Conservation (phyloP, 1,284 basidiomycete species). For the Sporisorium graminicola region DNA sequence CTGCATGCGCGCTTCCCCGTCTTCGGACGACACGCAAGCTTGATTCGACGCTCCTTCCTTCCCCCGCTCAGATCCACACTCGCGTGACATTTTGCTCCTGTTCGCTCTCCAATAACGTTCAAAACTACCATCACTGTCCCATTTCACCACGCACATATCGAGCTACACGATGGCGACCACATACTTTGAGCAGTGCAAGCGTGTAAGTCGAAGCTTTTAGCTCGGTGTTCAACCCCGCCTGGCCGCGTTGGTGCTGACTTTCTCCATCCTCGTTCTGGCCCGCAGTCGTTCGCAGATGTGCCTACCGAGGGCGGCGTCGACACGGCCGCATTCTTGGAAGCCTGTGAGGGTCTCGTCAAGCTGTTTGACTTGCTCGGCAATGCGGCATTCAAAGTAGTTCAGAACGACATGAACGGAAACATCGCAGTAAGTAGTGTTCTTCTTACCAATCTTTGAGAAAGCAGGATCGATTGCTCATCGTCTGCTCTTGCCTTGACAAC, state of each 20-base stretch:
- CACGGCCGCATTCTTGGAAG: constrained; percentile 88
- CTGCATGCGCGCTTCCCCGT: constrained; percentile 18
- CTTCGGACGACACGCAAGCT: not conserved
- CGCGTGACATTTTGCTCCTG: constrained; percentile 16
- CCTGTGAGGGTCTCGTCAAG: constrained; percentile 87
- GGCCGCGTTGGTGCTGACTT: constrained; percentile 4
- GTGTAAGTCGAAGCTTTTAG: constrained; percentile 24
- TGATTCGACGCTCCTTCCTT: constrained; percentile 1
- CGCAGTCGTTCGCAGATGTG: constrained; percentile 76
- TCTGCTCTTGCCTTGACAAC: not conserved
- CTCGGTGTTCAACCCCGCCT: not conserved
- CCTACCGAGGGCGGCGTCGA: constrained; percentile 89
- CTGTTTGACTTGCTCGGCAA: constrained; percentile 95
- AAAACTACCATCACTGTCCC: not conserved
- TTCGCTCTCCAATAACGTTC: not conserved
- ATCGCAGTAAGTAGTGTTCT: constrained; percentile 73
- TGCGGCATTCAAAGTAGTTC: constrained; percentile 85
- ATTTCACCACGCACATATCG: not conserved
- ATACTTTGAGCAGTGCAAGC: constrained; percentile 53
- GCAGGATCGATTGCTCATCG: not conserved
- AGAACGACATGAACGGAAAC: constrained; percentile 91
- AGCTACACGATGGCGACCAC: constrained; percentile 29
- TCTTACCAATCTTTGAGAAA: not conserved
- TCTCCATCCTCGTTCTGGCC: not conserved
- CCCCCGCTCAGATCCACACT: constrained; percentile 19